Percentiles rank a stretch among this genome's conserved stretches.
phyloP scores from a whole-genome alignment of 345 rosid genomes.

The Arabis hirsuta region DNA sequence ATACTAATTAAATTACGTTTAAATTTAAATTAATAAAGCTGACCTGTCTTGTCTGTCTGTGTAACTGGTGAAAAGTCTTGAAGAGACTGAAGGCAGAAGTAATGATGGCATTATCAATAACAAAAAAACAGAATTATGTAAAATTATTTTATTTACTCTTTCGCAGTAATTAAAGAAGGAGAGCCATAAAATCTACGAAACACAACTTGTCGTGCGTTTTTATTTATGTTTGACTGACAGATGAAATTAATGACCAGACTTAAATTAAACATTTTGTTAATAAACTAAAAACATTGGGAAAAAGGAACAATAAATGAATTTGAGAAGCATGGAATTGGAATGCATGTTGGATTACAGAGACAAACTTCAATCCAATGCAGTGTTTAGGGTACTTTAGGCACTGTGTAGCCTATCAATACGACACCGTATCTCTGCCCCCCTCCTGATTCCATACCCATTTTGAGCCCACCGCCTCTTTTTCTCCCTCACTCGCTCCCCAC shows the following conservation, averaged over 20 bases:
- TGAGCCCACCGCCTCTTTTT: conserved; percentile 45
- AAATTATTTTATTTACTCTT: background rate
- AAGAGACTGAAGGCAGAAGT: conserved; percentile 37
- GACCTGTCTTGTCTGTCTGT: conserved; percentile 38
- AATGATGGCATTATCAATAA: conserved; percentile 35
- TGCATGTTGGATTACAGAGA: conserved; percentile 44
- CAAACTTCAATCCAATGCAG: conserved; percentile 45
- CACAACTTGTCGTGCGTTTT: conserved; percentile 39
- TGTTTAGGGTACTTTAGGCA: conserved; percentile 37
- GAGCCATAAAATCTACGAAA: conserved; percentile 22
- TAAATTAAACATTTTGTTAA: background rate
- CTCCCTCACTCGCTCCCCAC: background rate
- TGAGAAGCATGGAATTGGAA: conserved; percentile 31
- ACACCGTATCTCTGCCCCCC: conserved; percentile 45
- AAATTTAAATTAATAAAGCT: conserved; percentile 15
- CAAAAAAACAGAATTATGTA: conserved; percentile 9
- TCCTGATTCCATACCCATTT: conserved; percentile 43
- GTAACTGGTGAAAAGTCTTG: conserved; percentile 38
- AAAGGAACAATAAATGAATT: conserved; percentile 41
- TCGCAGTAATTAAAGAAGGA: no score
- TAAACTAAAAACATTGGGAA: conserved; percentile 29
- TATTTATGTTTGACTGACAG: conserved; percentile 38
- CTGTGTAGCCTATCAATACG: conserved; percentile 41
- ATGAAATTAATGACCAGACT: conserved; percentile 15
- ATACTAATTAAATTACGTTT: conserved; percentile 4